These are phyloP conservation scores for Xylariaceae sp. DNA, from an alignment of 2,329 filamentous ascomycete genomes.

Conservation along the genomic window DNA sequence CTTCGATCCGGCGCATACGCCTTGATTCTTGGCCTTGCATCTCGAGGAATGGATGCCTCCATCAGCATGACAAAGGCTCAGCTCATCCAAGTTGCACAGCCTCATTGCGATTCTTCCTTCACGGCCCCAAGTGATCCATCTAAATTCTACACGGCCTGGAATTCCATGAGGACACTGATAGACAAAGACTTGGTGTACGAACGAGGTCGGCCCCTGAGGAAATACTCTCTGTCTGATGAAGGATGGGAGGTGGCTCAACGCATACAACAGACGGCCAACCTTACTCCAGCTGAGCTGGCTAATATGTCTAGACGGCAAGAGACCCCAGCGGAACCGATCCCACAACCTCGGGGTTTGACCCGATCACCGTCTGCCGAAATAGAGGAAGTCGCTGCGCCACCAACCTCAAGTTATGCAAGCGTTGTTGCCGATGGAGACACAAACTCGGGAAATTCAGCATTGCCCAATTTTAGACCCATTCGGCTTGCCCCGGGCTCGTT, in stretches of 20 bases:
- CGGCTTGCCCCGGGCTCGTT: constrained; percentile 63
- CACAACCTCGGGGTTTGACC: constrained; percentile 6
- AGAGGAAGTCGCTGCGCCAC: constrained; percentile 17
- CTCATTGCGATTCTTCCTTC: constrained; percentile 71
- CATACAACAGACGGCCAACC: constrained; percentile 50
- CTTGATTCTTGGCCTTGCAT: constrained; percentile 64
- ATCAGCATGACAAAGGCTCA: constrained; percentile 65
- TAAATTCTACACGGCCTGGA: constrained; percentile 78
- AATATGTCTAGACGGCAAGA: constrained; percentile 14
- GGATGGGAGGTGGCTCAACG: constrained; percentile 72
- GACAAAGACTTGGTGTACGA: constrained; percentile 73
- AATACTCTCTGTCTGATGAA: constrained; percentile 71
- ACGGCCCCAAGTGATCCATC: constrained; percentile 63
- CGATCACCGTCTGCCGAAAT: constrained; percentile 23
- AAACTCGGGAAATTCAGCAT: constrained; percentile 20
- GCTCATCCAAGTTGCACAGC: constrained; percentile 67
- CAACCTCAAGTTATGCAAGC: constrained; percentile 32
- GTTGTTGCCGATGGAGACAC: constrained; percentile 40
- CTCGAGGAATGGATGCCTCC: constrained; percentile 51
- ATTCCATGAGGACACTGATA: constrained; percentile 73
- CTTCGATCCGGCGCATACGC: constrained; percentile 74
- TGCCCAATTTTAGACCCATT: constrained; percentile 58
- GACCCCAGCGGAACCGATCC: background rate
- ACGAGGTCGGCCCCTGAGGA: constrained; percentile 63
- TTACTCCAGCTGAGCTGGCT: constrained; percentile 15